These are phyloP conservation scores for Bacidia rubella DNA, from an alignment of 495 filamentous ascomycete genomes.

Conservation along the genomic window DNA sequence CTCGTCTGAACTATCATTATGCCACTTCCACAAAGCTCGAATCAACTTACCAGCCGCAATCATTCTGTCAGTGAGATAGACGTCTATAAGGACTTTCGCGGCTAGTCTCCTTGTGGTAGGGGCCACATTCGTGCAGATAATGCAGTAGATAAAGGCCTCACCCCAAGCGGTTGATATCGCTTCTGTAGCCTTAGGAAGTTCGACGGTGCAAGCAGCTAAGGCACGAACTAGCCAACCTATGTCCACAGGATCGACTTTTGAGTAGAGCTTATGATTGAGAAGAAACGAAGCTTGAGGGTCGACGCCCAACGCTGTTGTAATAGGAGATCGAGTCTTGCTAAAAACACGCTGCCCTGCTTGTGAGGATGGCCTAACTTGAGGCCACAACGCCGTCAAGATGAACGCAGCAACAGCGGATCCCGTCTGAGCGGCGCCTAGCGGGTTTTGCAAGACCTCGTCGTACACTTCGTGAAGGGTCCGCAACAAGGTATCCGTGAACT, in stretches of 20 bases:
- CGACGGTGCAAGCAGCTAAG: slow-evolving; percentile 44
- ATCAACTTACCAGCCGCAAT: slow-evolving; percentile 46
- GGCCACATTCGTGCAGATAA: slow-evolving; percentile 45
- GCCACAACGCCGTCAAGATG: slow-evolving; percentile 49
- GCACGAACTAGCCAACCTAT: slow-evolving; percentile 61
- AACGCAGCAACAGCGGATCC: slow-evolving; percentile 64
- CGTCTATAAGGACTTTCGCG: slow-evolving; percentile 38
- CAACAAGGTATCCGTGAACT: not conserved
- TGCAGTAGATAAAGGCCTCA: slow-evolving; percentile 66
- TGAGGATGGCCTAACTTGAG: slow-evolving; percentile 19
- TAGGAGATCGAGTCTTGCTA: slow-evolving; percentile 36
- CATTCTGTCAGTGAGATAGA: slow-evolving; percentile 42
- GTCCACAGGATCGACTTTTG: slow-evolving; percentile 65
- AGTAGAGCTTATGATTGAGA: slow-evolving; percentile 69
- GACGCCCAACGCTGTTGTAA: slow-evolving; percentile 9
- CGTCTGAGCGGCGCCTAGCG: slow-evolving; percentile 57
- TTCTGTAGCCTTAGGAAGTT: slow-evolving; percentile 23
- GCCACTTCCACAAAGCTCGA: slow-evolving; percentile 73
- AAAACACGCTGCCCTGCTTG: slow-evolving; percentile 26
- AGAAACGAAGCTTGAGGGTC: slow-evolving; percentile 62
- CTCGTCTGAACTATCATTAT: slow-evolving; percentile 42
- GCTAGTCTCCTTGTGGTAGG: slow-evolving; percentile 46
- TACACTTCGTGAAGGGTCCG: slow-evolving; percentile 46
- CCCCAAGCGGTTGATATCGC: slow-evolving; percentile 49
- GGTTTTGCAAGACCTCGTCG: slow-evolving; percentile 63